Percentiles rank a stretch among this genome's conserved stretches.
Evolutionary conservation across 2,329 filamentous ascomycete genomes (phyloP).

Genomic region (Thielaviopsis punctulata): DNA sequence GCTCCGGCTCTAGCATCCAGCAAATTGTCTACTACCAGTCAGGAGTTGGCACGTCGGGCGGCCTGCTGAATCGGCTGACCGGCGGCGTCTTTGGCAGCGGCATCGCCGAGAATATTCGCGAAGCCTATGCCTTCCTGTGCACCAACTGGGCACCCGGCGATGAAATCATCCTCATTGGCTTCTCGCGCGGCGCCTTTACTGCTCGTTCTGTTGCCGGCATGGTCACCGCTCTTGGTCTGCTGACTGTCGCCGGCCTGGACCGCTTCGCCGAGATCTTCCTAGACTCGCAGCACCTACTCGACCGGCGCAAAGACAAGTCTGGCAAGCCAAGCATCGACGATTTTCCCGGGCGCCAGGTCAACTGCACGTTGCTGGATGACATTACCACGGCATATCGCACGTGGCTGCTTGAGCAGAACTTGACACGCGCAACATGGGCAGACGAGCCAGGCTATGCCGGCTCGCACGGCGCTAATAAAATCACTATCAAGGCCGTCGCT

Average conservation of each 20-base stretch:
- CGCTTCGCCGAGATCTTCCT: slow-evolving; percentile 38
- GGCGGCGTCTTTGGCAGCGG: slow-evolving; percentile 39
- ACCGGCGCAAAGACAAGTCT: slow-evolving; percentile 27
- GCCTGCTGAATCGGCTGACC: slow-evolving; percentile 30
- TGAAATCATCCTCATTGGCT: slow-evolving; percentile 38
- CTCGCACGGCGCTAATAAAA: not conserved
- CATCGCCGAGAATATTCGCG: slow-evolving; percentile 38
- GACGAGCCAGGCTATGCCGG: not conserved
- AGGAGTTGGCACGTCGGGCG: slow-evolving; percentile 38
- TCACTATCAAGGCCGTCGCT: slow-evolving; percentile 22
- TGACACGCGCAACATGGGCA: slow-evolving; percentile 21
- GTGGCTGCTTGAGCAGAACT: slow-evolving; percentile 25
- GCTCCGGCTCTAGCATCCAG: slow-evolving; percentile 31
- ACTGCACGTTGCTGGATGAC: not conserved
- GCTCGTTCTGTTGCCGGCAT: slow-evolving; percentile 38
- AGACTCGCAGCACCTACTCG: slow-evolving; percentile 35
- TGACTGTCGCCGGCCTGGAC: slow-evolving; percentile 35
- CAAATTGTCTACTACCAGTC: slow-evolving; percentile 46
- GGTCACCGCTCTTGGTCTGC: slow-evolving; percentile 31
- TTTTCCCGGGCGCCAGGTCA: not conserved
- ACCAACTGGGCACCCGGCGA: slow-evolving; percentile 43
- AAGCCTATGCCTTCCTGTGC: slow-evolving; percentile 45
- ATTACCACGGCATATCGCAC: slow-evolving; percentile 27
- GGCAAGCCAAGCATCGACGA: not conserved
- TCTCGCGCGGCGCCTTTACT: slow-evolving; percentile 41